Base-by-base conservation (phyloP, 192 early-diverging fungal species). In the Endogone sp. region DNA sequence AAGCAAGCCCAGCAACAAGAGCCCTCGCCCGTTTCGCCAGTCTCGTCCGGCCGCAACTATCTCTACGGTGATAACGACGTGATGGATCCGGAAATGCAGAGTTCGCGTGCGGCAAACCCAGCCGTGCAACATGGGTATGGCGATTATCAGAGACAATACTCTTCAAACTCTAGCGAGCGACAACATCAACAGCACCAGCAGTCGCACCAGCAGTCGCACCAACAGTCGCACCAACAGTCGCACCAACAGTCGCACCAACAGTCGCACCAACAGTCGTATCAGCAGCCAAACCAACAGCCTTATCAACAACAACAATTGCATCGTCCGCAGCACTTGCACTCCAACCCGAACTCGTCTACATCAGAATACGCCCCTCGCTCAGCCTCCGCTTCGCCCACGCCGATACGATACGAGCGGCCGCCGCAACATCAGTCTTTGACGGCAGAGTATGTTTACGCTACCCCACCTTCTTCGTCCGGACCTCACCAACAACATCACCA, bases 241-340 rank as follows among this genome's bases (percentile, higher is more conserved):
- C 64, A 65, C 26, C 32, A 65, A 62, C 24, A 68, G 25, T 56
- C 65, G 64, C 3, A 75, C 68, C 65, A 60, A 32, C 56, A 26
- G 49, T 23, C 69, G 65, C 54, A 71, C 57, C 25, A 62, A 66
- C 56, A 71, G 69, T 29, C 62, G 60, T 21, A 68, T 25, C 23
- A 71, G 73, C 24, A 49, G 10, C 28, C 8, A 20, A 10, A 61
- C 60, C 60, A 49, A 16, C 37, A 49, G 37, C 37, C 4, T 4
- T 44, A 44, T 44, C 37, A 13, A 44, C 37, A 44, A 13, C 37
- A 44, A 13, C 37, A 44, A 13, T 13, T 8, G 37, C 37, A 44
- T 4, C 37, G 13, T 13, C 37, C 4, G 37, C 13, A 44, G 9
- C 37, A 49, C 0, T 16, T 0, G 37, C 37, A 49, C 37, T 16